Percentiles rank a stretch among this genome's conserved stretches.
phyloP scores from a whole-genome alignment of 2,329 filamentous ascomycete species.

The Neofusicoccum sp. region DNA sequence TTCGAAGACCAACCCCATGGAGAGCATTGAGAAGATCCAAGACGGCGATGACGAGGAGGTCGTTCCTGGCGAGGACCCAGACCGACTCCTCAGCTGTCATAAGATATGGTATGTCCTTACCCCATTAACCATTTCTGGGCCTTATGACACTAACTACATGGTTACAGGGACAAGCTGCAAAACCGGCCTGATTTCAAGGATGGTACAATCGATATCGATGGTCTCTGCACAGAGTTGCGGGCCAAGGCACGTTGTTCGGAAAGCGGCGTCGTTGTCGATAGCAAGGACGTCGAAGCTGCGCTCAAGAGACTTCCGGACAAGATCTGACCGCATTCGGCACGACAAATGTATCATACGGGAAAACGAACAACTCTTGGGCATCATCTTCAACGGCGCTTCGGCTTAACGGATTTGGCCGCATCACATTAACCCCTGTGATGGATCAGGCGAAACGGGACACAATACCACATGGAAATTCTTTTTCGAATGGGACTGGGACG shows the following conservation, averaged over 20 bases:
- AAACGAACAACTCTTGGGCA: conserved; percentile 17
- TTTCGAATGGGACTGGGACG: conserved; percentile 9
- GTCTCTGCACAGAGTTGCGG: conserved; percentile 87
- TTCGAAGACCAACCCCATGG: conserved; percentile 67
- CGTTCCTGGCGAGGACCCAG: conserved; percentile 61
- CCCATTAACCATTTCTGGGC: background rate
- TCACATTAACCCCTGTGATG: conserved; percentile 1
- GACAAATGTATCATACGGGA: conserved; percentile 17
- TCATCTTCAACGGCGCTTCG: conserved; percentile 21
- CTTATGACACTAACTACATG: conserved; percentile 43
- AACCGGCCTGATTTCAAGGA: conserved; percentile 83
- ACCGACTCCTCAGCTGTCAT: conserved; percentile 76
- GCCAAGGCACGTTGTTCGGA: conserved; percentile 96
- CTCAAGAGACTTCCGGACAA: conserved; percentile 47
- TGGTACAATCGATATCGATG: conserved; percentile 91
- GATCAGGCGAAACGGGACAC: conserved; percentile 6
- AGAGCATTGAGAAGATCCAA: conserved; percentile 75
- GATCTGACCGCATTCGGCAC: background rate
- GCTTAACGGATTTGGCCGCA: conserved; percentile 8
- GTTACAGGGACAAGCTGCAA: conserved; percentile 81
- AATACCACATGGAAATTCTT: conserved; percentile 7
- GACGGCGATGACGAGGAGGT: conserved; percentile 69
- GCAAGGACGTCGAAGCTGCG: conserved; percentile 77
- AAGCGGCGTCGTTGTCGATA: conserved; percentile 83
- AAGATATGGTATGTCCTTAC: conserved; percentile 79